Percentiles rank a stretch among this genome's conserved stretches.
Conservation (phyloP, 2,329 filamentous ascomycete species). For the Exophiala spinifera region DNA sequence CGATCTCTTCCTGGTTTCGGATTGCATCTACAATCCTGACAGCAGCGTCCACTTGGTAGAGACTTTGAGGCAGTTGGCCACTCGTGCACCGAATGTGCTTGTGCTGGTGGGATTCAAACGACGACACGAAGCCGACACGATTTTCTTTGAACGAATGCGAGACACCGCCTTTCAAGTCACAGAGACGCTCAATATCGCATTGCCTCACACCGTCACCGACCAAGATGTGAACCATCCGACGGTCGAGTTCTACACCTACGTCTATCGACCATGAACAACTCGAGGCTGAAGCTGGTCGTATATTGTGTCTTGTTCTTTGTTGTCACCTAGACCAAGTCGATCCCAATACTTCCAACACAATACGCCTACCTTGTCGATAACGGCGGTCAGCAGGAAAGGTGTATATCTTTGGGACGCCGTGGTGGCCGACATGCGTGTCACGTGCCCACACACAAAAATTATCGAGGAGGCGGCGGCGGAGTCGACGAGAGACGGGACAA, state of each 20-base stretch:
- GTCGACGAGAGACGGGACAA: background rate
- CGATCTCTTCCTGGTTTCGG: slow-evolving; percentile 63
- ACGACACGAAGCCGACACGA: slow-evolving; percentile 62
- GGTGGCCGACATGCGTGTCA: background rate
- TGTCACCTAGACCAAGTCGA: too few species aligned
- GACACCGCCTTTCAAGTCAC: slow-evolving; percentile 36
- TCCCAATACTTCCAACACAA: too few species aligned
- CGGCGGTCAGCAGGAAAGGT: background rate
- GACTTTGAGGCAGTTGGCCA: slow-evolving; percentile 51
- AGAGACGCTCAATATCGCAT: slow-evolving; percentile 34
- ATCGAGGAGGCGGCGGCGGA: too few species aligned
- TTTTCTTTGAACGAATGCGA: slow-evolving; percentile 63
- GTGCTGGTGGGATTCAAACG: slow-evolving; percentile 64
- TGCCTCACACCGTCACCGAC: slow-evolving; percentile 35
- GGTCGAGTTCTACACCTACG: slow-evolving; percentile 36
- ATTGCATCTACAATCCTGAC: slow-evolving; percentile 72
- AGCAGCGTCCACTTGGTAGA: slow-evolving; percentile 61
- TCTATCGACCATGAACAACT: background rate
- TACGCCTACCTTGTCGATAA: background rate
- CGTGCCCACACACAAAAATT: slow-evolving; percentile 6
- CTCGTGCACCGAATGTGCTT: slow-evolving; percentile 48
- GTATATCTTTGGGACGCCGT: background rate
- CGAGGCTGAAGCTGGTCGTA: background rate
- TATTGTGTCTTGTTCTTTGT: too few species aligned
- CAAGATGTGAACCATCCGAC: slow-evolving; percentile 36